Evolutionary conservation across 2,329 filamentous ascomycete species (phyloP).

Genomic region (Sclerotinia minor): DNA sequence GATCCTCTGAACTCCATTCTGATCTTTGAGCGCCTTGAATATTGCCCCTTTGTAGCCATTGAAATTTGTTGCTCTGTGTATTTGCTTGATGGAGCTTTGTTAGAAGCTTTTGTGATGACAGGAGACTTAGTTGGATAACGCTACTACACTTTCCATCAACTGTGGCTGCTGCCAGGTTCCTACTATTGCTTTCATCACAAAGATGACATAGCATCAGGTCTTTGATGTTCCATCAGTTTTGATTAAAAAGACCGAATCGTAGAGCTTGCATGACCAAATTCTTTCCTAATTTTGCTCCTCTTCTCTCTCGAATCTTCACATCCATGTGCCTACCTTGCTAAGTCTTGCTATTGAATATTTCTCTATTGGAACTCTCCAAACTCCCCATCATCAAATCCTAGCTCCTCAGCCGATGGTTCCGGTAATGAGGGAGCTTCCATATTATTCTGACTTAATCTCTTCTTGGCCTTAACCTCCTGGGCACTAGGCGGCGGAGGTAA

Average conservation of each 20-base stretch:
- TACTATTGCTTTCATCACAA: too few species aligned
- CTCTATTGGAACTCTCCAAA: conserved; percentile 72
- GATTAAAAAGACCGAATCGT: neutral
- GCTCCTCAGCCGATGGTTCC: conserved; percentile 52
- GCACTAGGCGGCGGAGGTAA: conserved; percentile 68
- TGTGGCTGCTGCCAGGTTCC: too few species aligned
- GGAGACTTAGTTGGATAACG: neutral
- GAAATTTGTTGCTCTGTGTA: neutral
- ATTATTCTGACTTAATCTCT: conserved; percentile 51
- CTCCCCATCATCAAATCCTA: conserved; percentile 85
- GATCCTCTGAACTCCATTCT: neutral
- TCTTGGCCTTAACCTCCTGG: conserved; percentile 60
- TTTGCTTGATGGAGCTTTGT: neutral
- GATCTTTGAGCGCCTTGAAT: conserved; percentile 2
- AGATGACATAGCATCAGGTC: neutral
- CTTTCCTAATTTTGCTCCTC: too few species aligned
- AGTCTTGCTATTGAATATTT: neutral
- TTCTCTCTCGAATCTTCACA: neutral
- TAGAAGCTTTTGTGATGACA: neutral
- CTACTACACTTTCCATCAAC: neutral
- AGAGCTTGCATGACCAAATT: neutral
- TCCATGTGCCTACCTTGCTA: neutral
- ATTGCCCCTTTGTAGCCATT: neutral
- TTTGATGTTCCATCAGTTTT: neutral
- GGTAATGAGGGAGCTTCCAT: conserved; percentile 43